Evolutionary conservation across 306 rosid genomes (phyloP).

Genomic region (Gleditsia sinensis): DNA sequence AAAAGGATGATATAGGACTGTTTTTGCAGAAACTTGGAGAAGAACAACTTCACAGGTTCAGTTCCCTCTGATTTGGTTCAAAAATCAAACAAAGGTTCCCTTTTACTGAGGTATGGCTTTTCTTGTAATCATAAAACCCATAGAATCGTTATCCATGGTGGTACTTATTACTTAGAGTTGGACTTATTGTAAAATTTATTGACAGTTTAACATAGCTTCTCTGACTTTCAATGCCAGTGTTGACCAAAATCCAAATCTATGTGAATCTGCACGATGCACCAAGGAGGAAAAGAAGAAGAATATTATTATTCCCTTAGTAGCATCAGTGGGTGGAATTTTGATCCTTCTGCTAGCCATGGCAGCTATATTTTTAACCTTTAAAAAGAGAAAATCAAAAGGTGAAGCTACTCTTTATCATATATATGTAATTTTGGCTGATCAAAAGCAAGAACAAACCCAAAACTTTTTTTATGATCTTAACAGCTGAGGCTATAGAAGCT

Average conservation of each 20-base stretch:
- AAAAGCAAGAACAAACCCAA: not conserved
- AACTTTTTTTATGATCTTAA: not conserved
- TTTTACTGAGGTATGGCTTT: slow-evolving; percentile 42
- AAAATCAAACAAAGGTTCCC: slow-evolving; percentile 25
- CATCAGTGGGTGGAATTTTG: slow-evolving; percentile 40
- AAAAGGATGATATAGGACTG: not conserved
- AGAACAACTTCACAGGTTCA: slow-evolving; percentile 43
- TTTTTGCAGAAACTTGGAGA: slow-evolving; percentile 48
- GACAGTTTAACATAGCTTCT: not conserved
- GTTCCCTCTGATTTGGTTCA: slow-evolving; percentile 36
- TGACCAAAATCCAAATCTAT: slow-evolving; percentile 44
- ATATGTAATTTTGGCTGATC: not conserved
- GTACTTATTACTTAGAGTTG: not conserved
- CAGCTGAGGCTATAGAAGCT: not conserved
- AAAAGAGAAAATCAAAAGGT: slow-evolving; percentile 32
- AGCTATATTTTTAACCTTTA: slow-evolving; percentile 15
- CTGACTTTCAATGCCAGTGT: slow-evolving; percentile 33
- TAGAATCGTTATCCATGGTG: not conserved
- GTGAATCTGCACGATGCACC: slow-evolving; percentile 29
- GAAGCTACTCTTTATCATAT: not conserved
- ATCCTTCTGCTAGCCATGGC: slow-evolving; percentile 23
- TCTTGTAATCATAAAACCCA: not conserved
- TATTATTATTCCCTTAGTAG: slow-evolving; percentile 34
- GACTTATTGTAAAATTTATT: not conserved
- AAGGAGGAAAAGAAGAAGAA: slow-evolving; percentile 18